Conservation (phyloP, 2,329 filamentous ascomycete species). For the Colletotrichum sp. region DNA sequence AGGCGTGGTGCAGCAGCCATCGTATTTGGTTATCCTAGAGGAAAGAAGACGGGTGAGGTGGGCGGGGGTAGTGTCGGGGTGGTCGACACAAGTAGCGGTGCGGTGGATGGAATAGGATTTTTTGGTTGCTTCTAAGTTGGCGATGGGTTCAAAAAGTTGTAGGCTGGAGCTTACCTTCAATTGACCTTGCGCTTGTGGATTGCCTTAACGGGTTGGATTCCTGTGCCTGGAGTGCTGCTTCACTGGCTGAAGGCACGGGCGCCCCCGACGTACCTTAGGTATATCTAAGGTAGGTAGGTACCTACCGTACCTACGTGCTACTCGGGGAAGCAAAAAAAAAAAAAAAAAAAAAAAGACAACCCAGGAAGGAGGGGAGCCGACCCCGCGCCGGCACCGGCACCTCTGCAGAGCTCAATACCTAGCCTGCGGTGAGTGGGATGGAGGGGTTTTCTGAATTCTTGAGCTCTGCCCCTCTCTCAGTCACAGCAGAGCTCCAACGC, state of each 20-base stretch:
- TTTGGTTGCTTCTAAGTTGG: neutral
- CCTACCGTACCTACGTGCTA: neutral
- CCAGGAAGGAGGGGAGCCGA: neutral
- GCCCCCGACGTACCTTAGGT: neutral
- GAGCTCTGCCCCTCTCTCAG: neutral
- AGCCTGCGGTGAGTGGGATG: neutral
- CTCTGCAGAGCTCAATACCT: neutral
- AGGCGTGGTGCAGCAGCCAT: slow-evolving; percentile 45
- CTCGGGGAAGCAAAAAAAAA: neutral
- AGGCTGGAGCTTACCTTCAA: neutral
- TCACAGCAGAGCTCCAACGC: neutral
- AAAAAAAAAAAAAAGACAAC: neutral
- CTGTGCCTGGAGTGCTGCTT: neutral
- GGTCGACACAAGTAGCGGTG: neutral
- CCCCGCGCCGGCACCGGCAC: slow-evolving; percentile 2
- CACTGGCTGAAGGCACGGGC: neutral
- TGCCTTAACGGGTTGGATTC: neutral
- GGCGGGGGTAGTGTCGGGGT: neutral
- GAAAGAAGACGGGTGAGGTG: neutral
- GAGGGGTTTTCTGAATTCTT: neutral
- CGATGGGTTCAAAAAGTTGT: neutral
- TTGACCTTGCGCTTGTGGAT: neutral
- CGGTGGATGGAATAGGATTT: neutral
- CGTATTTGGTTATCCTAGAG: neutral
- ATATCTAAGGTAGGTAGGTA: neutral